Base-by-base conservation (phyloP, 352 stramenopile genomes). In the Phytophthora aleatoria region DNA sequence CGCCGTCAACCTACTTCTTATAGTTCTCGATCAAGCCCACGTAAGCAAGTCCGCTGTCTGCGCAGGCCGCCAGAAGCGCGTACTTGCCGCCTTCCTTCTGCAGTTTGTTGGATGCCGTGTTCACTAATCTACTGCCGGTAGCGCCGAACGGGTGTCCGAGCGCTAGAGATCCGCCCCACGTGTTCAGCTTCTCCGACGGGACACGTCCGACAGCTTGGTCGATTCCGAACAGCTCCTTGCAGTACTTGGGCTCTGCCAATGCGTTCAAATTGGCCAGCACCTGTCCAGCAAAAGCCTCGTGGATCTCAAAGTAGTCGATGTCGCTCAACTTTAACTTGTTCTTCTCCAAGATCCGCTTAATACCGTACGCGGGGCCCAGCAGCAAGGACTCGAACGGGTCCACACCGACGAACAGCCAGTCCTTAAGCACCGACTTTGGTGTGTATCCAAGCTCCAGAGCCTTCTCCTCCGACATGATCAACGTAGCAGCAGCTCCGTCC, bases 281-380 rank as follows among this genome's bases (percentile, higher is more conserved):
- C 77, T 99, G 97, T 30, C 97, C 97, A 27, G 97, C 97, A 80
- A 99, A 99, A 11, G 97, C 97, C 71, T 99, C 97, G 74, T 99
- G 97, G 69, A 99, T 98, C 85, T 99, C 97, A 64, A 98, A 99
- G 53, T 98, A 96, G 72, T 98, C 96, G 74, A 99, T 98, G 70
- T 99, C 97, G 59, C 92, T 92, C 61, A 91, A 69, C 79, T 77
- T 96, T 42, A 97, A 70, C 61, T 94, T 92, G 77, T 95, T 85
- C 60, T 89, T 85, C 41, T 76, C 72, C 44, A 97, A 67, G 31
- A 97, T 74, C 59, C 93, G 82, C 60, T 90, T 77, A 64, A 97
- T 97, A 30, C 82, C 97, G 73, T 98, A 99, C 9, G 97, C 98
- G 7, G 97, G 97, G 43, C 97, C 96, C 6, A 98, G 78, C 55